These are phyloP conservation scores for Cladorrhinum sp. DNA, from an alignment of 2,329 filamentous ascomycete genomes.

Conservation along the genomic window DNA sequence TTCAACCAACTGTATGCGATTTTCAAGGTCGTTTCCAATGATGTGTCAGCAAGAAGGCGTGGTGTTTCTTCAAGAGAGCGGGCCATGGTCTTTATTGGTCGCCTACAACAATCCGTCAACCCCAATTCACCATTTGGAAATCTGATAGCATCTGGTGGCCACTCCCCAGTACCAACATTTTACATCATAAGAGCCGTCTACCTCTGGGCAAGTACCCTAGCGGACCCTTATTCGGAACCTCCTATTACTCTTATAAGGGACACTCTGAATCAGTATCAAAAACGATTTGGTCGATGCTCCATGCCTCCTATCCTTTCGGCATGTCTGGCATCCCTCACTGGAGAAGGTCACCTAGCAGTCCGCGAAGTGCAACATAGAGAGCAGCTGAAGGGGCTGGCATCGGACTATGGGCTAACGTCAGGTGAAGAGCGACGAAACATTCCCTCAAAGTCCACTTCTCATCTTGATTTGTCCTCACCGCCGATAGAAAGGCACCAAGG, in stretches of 20 bases:
- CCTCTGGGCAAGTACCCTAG: constrained; percentile 27
- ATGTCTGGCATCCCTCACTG: constrained; percentile 25
- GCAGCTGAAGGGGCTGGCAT: background rate
- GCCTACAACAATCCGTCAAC: constrained; percentile 24
- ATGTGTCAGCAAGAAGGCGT: constrained; percentile 13
- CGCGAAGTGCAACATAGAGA: constrained; percentile 5
- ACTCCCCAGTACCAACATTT: constrained; percentile 27
- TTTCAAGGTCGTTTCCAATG: constrained; percentile 33
- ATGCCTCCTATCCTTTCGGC: constrained; percentile 28
- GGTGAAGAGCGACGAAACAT: background rate
- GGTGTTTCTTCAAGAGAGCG: background rate
- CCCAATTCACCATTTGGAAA: constrained; percentile 25
- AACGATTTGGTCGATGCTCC: constrained; percentile 27
- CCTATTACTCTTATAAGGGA: constrained; percentile 21
- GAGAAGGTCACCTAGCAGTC: constrained; percentile 13
- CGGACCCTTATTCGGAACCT: constrained; percentile 19
- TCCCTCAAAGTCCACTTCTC: background rate
- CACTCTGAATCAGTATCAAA: constrained; percentile 26
- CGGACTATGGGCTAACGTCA: background rate
- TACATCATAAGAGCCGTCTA: constrained; percentile 28
- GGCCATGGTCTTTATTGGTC: constrained; percentile 14
- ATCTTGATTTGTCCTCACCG: background rate
- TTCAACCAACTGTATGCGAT: constrained; percentile 44
- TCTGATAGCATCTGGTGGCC: constrained; percentile 23
- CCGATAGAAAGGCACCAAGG: background rate